These are phyloP conservation scores for Mycena floridula DNA, from an alignment of 768 basidiomycete species.

Conservation along the genomic window DNA sequence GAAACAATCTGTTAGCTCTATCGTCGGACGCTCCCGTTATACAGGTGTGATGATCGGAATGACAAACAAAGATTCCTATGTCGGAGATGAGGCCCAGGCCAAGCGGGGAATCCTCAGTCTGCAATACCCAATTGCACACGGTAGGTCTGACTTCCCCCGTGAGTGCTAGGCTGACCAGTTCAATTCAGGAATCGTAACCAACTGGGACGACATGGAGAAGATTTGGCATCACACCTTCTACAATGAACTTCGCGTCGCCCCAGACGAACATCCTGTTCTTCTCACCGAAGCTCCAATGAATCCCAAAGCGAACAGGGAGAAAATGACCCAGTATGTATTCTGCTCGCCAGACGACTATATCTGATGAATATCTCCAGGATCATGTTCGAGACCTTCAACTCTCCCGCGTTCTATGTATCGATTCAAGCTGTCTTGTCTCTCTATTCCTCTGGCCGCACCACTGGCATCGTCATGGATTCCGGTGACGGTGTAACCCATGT, in stretches of 20 bases:
- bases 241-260: slow-evolving; percentile 70
- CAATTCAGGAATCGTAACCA: not conserved
- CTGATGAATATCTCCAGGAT: no score
- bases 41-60: slow-evolving; percentile 96
- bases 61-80: slow-evolving; percentile 95
- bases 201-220: slow-evolving; percentile 89
- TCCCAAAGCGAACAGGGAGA: slow-evolving; percentile 63
- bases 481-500: not conserved
- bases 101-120: slow-evolving; percentile 93
- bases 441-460: slow-evolving; percentile 93
- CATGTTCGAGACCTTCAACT: slow-evolving; percentile 73
- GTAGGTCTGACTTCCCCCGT: slow-evolving; percentile 19
- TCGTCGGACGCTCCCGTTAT: slow-evolving; percentile 92
- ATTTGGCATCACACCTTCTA: slow-evolving; percentile 70
- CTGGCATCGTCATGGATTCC: slow-evolving; percentile 60
- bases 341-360: no score
- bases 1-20: slow-evolving; percentile 62
- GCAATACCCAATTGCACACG: slow-evolving; percentile 93
- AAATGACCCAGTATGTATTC: slow-evolving; percentile 67
- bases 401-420: slow-evolving; percentile 68
- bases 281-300: slow-evolving; percentile 65
- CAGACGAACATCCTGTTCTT: slow-evolving; percentile 46
- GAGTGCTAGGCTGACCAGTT: not conserved
- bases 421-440: slow-evolving; percentile 66
- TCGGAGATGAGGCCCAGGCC: slow-evolving; percentile 89